These are phyloP conservation scores for Colletotrichum spinosum DNA, from an alignment of 2,329 filamentous ascomycete species.

Conservation along the genomic window DNA sequence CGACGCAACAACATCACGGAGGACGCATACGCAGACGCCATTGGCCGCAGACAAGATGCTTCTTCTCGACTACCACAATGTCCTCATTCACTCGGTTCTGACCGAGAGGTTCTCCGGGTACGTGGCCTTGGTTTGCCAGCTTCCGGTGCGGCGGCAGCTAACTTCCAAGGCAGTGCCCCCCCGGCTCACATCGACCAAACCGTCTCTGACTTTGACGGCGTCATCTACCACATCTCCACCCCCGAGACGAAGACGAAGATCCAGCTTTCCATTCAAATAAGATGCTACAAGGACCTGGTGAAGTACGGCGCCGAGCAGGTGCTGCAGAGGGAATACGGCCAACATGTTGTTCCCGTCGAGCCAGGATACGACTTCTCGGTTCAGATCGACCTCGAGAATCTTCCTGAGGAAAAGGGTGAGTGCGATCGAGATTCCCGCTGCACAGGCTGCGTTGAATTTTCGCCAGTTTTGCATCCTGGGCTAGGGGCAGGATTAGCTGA, in stretches of 20 bases:
- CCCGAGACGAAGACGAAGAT: conserved; percentile 95
- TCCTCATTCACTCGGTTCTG: conserved; percentile 94
- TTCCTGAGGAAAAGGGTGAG: conserved; percentile 82
- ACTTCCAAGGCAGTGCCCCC: conserved; percentile 72
- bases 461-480: no score
- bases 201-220: conserved; percentile 98
- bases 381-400: conserved; percentile 85
- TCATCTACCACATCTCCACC: conserved; percentile 98
- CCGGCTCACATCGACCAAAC: conserved; percentile 96
- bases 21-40: conserved; percentile 14
- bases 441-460: no score
- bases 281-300: conserved; percentile 93
- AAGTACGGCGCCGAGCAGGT: conserved; percentile 93
- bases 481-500: conserved; percentile 13
- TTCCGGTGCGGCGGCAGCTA: conserved; percentile 43
- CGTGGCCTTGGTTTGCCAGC: conserved; percentile 40
- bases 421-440: background rate
- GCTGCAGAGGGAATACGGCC: conserved; percentile 92
- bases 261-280: conserved; percentile 91
- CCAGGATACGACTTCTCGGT: conserved; percentile 96
- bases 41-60: conserved; percentile 71
- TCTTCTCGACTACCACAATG: conserved; percentile 98
- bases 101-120: conserved; percentile 95
- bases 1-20: conserved; percentile 29
- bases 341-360: conserved; percentile 89